Percentiles rank a stretch among this genome's conserved stretches.
Evolutionary conservation across 73 alveolate species (phyloP).

Genomic region (Halteria grandinella): DNA sequence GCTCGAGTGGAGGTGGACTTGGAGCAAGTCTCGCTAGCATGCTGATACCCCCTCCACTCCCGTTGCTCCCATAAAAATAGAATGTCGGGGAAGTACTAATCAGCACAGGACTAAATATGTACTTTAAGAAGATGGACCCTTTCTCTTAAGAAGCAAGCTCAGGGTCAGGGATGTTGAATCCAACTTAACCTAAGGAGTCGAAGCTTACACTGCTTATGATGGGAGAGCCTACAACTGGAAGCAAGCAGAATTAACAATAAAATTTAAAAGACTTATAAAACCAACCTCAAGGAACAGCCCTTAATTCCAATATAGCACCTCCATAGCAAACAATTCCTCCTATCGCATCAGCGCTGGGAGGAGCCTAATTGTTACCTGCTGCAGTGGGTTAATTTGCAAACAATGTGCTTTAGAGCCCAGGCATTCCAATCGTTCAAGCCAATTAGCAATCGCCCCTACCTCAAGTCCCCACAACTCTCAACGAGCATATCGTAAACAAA

Average conservation of each 20-base stretch:
- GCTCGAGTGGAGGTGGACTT: too few species aligned
- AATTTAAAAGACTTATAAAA: too few species aligned
- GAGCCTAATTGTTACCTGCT: not conserved
- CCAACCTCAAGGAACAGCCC: not conserved
- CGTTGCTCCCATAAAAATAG: slow-evolving; percentile 14
- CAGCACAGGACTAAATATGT: slow-evolving; percentile 39
- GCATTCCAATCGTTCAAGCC: too few species aligned
- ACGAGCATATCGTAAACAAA: slow-evolving; percentile 20
- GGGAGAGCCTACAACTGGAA: too few species aligned
- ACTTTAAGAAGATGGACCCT: slow-evolving; percentile 30
- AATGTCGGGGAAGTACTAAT: slow-evolving; percentile 16
- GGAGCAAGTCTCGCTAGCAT: too few species aligned
- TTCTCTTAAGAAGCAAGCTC: slow-evolving; percentile 25
- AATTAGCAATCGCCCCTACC: too few species aligned
- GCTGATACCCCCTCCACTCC: slow-evolving; percentile 53
- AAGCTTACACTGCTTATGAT: not conserved
- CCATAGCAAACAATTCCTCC: not conserved
- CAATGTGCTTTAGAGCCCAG: too few species aligned
- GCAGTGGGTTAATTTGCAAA: not conserved
- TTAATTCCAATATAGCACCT: not conserved
- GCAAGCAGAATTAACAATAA: too few species aligned
- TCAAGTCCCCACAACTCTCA: too few species aligned
- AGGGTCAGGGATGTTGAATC: slow-evolving; percentile 25
- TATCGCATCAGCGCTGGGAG: not conserved
- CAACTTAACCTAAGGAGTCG: slow-evolving; percentile 23